Evolutionary conservation across 1,284 basidiomycete genomes (phyloP), one percentile per base, ranked within the genome.

Genomic region (Taiwanofungus camphoratus): DNA sequence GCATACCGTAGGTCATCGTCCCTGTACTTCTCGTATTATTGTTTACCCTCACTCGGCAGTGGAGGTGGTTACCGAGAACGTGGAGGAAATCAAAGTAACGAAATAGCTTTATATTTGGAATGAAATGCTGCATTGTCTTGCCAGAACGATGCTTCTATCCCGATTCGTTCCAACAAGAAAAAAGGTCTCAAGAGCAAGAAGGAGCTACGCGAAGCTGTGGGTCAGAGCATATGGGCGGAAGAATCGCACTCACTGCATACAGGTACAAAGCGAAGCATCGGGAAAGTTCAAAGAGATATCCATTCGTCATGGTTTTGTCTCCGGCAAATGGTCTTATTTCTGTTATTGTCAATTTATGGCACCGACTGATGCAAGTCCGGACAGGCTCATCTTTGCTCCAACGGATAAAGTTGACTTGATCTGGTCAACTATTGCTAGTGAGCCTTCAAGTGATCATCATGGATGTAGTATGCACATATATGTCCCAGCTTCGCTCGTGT

Each of bases 171-270:
- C 6, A 86, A 68, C 56, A 86, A 85, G 62, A 86, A 84, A 60
- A 77, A 77, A 24, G 82, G 82, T 2, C 68, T 70, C 0, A 79
- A 73, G 60, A 81, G 79, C 55, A 87, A 87, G 61, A 87, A 84
- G 57, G 81, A 87, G 59, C 59, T 82, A 8, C 73, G 82, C 26
- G 83, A 87, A 59, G 66, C 78, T 63, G 80, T 79, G 57, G 13
- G 64, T 53, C n/a, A n/a, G n/a, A 24, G 15, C n/a, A 2, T 23
- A 15, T 13, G 15, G 5, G 22, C 23, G 23, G 13, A 26, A 5
- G 13, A 9, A 41, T 27, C 24, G 11, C 11, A 33, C 36, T 39
- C 20, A 39, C 19, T 24, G 11, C 38, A 2, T 19, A 7, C 51
- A 86, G 82, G 67, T 68, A 4, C 82, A 84, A 64, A 60, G 65